Evolutionary conservation across 371 early-diverging fungal species (phyloP).

Genomic region (Entomophthora muscae): DNA sequence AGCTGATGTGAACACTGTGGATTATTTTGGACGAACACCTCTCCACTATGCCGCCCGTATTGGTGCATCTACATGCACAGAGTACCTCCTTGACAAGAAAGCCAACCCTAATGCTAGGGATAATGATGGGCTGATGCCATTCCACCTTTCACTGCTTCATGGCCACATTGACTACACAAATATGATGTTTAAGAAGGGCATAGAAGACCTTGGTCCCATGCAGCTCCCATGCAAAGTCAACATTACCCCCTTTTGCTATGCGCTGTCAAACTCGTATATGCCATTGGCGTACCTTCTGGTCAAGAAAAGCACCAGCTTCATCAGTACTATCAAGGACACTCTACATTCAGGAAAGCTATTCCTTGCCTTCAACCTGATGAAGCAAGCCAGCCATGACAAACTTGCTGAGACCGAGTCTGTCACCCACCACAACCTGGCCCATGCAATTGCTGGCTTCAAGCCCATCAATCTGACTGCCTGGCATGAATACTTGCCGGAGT

Average conservation of each 20-base stretch:
- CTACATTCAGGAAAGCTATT: constrained; percentile 28
- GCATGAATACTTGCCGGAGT: background rate
- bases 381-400: constrained; percentile 11
- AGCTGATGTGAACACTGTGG: constrained; percentile 17
- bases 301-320: constrained; percentile 15
- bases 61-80: constrained; percentile 33
- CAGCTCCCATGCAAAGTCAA: constrained; percentile 15
- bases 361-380: constrained; percentile 23
- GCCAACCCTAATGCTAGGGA: constrained; percentile 22
- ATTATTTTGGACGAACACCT: constrained; percentile 29
- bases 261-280: constrained; percentile 28
- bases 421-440: constrained; percentile 22
- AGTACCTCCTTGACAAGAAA: constrained; percentile 18
- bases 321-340: constrained; percentile 25
- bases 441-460: constrained; percentile 23
- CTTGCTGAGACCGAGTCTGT: constrained; percentile 9
- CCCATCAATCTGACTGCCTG: constrained; percentile 16
- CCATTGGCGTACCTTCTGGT: constrained; percentile 32
- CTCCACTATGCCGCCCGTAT: constrained; percentile 38
- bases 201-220: constrained; percentile 14
- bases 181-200: constrained; percentile 29
- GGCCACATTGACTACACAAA: constrained; percentile 29
- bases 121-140: constrained; percentile 24
- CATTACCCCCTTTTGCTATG: constrained; percentile 19
- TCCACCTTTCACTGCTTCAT: constrained; percentile 26